Percentiles rank a stretch among this genome's conserved stretches.
These are phyloP conservation scores for Aspergillus japonicus DNA, from an alignment of 2,329 filamentous ascomycete genomes.

Conservation along the genomic window DNA sequence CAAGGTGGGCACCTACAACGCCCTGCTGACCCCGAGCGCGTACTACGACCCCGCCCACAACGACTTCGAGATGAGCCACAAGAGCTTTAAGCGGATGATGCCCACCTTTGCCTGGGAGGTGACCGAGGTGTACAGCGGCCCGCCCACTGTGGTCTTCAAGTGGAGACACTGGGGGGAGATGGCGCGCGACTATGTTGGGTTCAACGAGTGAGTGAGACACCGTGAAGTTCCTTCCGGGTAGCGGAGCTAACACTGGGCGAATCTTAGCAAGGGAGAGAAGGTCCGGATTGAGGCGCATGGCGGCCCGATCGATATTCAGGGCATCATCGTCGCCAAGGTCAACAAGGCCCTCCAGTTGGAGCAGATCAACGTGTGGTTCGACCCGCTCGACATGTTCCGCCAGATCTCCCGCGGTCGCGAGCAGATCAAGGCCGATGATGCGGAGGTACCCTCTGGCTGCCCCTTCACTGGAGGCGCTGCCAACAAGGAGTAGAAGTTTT, in stretches of 20 bases:
- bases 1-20: slow-evolving; percentile 67
- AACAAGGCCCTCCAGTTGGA: slow-evolving; percentile 61
- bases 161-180: slow-evolving; percentile 70
- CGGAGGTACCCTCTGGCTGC: slow-evolving; percentile 1
- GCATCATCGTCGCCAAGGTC: slow-evolving; percentile 61
- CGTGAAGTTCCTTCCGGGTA: background rate
- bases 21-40: slow-evolving; percentile 62
- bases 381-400: slow-evolving; percentile 65
- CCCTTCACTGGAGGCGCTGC: slow-evolving; percentile 4
- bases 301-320: slow-evolving; percentile 61
- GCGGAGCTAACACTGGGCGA: background rate
- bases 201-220: slow-evolving; percentile 55
- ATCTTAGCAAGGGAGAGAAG: slow-evolving; percentile 59
- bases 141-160: slow-evolving; percentile 61
- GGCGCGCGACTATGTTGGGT: slow-evolving; percentile 65
- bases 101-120: slow-evolving; percentile 71
- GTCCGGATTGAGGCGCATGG: slow-evolving; percentile 62
- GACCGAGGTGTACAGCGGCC: slow-evolving; percentile 65
- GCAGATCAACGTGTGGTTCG: slow-evolving; percentile 63
- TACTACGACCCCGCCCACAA: slow-evolving; percentile 63
- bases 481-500: background rate
- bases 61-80: slow-evolving; percentile 64
- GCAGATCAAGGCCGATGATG: background rate
- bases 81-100: slow-evolving; percentile 73
- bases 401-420: slow-evolving; percentile 50